A percentile compares a stretch with the other conserved stretches of the same genome.
These are phyloP conservation scores for Trichoderma hamatum DNA, from an alignment of 2,329 filamentous ascomycete species.

Conservation along the genomic window DNA sequence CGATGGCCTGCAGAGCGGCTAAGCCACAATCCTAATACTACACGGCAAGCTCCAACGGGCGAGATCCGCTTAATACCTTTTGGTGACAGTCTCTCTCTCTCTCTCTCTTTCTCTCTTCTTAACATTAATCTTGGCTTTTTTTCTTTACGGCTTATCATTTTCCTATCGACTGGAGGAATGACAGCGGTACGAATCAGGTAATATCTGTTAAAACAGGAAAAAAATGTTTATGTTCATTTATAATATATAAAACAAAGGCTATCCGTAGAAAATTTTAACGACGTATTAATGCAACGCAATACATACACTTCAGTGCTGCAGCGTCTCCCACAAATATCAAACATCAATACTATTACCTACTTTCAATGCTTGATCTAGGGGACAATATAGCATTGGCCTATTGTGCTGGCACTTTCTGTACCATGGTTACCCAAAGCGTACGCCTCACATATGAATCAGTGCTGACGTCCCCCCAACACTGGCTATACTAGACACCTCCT, in stretches of 20 bases:
- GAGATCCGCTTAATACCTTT: too few species aligned
- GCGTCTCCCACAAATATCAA: not conserved
- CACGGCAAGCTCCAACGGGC: too few species aligned
- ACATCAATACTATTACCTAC: not conserved
- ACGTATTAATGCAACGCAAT: not conserved
- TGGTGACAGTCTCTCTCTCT: too few species aligned
- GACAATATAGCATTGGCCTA: slow-evolving; percentile 12
- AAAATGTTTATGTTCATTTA: not conserved
- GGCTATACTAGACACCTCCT: not conserved
- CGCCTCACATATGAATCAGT: slow-evolving; percentile 17
- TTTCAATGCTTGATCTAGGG: not conserved
- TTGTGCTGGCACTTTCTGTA: slow-evolving; percentile 28
- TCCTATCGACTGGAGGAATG: not conserved
- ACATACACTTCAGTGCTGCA: slow-evolving; percentile 2
- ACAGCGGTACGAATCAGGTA: not conserved
- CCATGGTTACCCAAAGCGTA: slow-evolving; percentile 33
- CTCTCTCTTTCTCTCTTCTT: not conserved
- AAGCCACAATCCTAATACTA: too few species aligned
- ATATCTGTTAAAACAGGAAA: not conserved
- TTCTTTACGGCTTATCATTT: not conserved
- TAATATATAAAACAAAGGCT: not conserved
- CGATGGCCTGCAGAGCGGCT: too few species aligned
- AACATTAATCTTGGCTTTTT: not conserved
- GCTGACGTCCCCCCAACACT: not conserved
- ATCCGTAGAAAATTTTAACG: not conserved